Base-by-base conservation (phyloP, 2,329 filamentous ascomycete genomes). In the Cercospora sp. region DNA sequence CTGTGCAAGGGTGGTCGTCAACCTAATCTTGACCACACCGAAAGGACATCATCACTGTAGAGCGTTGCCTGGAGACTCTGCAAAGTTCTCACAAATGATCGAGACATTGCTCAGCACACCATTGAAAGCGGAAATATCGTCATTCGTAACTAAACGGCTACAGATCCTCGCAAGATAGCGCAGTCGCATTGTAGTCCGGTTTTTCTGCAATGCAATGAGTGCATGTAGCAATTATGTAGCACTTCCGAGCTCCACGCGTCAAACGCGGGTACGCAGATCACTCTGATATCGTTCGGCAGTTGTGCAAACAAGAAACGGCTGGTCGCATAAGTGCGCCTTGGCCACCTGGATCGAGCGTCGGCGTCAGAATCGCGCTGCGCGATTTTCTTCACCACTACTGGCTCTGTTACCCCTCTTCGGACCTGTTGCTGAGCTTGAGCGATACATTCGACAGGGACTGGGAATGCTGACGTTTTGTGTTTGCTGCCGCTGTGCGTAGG, bases 331-430 rank as follows among this genome's bases (percentile, higher is more conserved):
- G 53, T 31, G 53, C 53, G 53, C 53, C 62, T 57, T 64, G 62
- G 59, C 59, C 59, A 10, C 16, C 59, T 28, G 59, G 16, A 61
- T 61, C 59, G 59, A 61, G 33, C 33, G 33, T 30, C 59, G 20
- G 23, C 59, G 53, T 58, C 16, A 51, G 36, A 57, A 64, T 64
- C 62, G 62, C 36, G 23, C n/a, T 64, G 62, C 62, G 62, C 62
- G 62, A 63, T 53, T 63, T 63, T 63, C 28, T 28, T 36, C n/a
- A 57, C 53, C 53, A 23, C 30, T 51, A 23, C 30, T 51, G 18
- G 31, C 58, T 57, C 9, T 18, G n/a, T 16, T 63, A 64, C 62
- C 62, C 62, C 62, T 64, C 62, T 28, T 42, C 23, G 48, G 33
- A 40, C 31, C 26, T 58, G 13, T 30, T 31, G 53, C 53, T 58